A percentile compares a stretch with the other conserved stretches of the same genome.
These are phyloP conservation scores for Phytophthora chlamydospora DNA, from an alignment of 352 stramenopile genomes.

Conservation along the genomic window DNA sequence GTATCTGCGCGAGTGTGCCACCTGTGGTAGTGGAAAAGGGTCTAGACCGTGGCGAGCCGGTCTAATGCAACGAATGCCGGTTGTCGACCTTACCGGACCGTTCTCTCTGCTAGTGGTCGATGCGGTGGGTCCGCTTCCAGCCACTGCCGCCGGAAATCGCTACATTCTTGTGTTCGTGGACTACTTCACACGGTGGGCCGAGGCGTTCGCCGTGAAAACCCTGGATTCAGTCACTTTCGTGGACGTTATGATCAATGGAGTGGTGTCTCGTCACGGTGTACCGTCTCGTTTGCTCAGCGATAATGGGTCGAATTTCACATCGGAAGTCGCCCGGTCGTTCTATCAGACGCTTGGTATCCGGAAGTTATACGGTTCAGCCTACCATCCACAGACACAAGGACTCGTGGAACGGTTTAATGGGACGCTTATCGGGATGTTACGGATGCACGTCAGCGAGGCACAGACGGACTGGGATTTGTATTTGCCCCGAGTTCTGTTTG, in stretches of 20 bases:
- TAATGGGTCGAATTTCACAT: slow-evolving; percentile 8
- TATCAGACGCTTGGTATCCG: slow-evolving; percentile 9
- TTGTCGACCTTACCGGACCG: slow-evolving; percentile 1
- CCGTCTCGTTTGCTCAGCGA: slow-evolving; percentile 11
- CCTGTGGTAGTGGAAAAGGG: background rate
- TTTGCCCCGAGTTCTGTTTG: background rate
- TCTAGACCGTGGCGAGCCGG: slow-evolving; percentile 6
- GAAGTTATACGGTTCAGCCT: slow-evolving; percentile 7
- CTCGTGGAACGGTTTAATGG: slow-evolving; percentile 11
- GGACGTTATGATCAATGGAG: background rate
- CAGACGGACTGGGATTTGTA: background rate
- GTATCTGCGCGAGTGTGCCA: background rate
- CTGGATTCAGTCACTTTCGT: background rate
- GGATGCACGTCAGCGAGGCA: background rate
- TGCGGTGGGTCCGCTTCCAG: background rate
- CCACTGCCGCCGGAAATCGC: background rate
- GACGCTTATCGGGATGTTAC: background rate
- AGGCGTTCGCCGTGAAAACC: background rate
- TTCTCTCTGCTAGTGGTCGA: background rate
- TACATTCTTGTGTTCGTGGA: too few species aligned
- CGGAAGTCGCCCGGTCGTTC: slow-evolving; percentile 5
- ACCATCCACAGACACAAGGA: slow-evolving; percentile 13
- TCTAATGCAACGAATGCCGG: slow-evolving; percentile 14
- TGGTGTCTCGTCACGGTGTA: slow-evolving; percentile 1
- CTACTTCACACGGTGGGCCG: background rate